Evolutionary conservation across 208 protist species (phyloP), one percentile per base, ranked within the genome.

Genomic region (Trichomonas vaginalis): DNA sequence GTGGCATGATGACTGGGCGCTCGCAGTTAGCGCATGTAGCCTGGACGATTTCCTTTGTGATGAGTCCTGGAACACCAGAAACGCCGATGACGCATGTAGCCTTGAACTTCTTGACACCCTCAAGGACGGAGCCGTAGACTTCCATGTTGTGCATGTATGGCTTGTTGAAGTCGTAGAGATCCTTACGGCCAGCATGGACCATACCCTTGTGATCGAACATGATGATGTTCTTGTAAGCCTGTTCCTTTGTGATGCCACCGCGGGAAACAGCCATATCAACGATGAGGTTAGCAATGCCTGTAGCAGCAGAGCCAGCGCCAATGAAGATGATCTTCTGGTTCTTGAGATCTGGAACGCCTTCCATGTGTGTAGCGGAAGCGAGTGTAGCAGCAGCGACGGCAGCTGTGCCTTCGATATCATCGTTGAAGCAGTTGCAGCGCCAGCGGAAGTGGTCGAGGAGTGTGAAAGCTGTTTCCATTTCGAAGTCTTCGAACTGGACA

Each of bases 251-350:
- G 37, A 27, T 9, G 6, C 42, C 42, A 12, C n/a, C 35, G 35
- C 12, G n/a, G 37, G 82, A 48, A 35, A 14, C 6, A 40, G 82
- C 82, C 23, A 90, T 90, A 48, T 90, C 82, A 48, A 37, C 82
- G 3, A 90, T 90, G 42, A 90, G 82, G 82, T 90, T 90, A 48
- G 82, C 82, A 37, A 90, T 90, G 42, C 82, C 82, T 90, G 82
- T 90, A 37, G 82, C 82, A 35, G 82, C 82, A 48, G 82, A 90
- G 35, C 82, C 82, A 12, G 82, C 82, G n/a, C 82, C 82, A 17
- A 90, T 90, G 82, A 90, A 90, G 37, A 90, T 17, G 82, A 39
- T 39, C 42, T 90, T 90, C 23, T 90, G 82, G 35, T 90, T 3
- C 23, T 48, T 14, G 42, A 90, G 82, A 45, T 27, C n/a, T 4